A percentile compares a stretch with the other conserved stretches of the same genome.
phyloP scores from a whole-genome alignment of 306 rosid species.

The Astragalus membranaceus region DNA sequence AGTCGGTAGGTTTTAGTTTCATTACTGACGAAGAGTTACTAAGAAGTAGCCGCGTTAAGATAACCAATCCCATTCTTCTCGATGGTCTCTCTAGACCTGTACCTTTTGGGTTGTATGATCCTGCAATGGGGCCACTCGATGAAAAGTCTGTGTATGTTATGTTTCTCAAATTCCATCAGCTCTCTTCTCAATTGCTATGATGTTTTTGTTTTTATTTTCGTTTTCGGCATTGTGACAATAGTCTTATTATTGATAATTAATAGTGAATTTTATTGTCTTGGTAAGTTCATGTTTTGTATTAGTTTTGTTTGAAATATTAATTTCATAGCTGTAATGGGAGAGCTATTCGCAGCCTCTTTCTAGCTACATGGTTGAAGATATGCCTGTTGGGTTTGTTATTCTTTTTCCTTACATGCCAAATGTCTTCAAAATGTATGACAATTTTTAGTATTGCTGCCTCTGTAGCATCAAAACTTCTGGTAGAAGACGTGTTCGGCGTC shows the following conservation, averaged over 20 bases:
- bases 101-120: conserved; percentile 70
- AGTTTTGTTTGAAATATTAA: not conserved
- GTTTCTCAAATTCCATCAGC: too few species aligned
- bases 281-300: not conserved
- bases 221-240: too few species aligned
- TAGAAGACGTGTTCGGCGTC: too few species aligned
- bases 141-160: conserved; percentile 43
- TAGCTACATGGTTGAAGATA: not conserved
- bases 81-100: conserved; percentile 38
- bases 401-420: not conserved
- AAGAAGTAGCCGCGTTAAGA: conserved; percentile 45
- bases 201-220: too few species aligned
- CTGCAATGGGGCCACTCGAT: conserved; percentile 62
- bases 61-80: conserved; percentile 37
- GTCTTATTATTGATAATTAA: not conserved
- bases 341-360: not conserved
- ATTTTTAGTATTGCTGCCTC: not conserved
- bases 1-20: conserved; percentile 63
- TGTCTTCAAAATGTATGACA: not conserved
- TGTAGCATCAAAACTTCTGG: too few species aligned
- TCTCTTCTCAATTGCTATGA: too few species aligned
- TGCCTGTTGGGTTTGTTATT: not conserved
- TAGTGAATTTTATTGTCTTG: not conserved
- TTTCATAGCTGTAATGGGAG: not conserved
- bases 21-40: conserved; percentile 49